Conservation (phyloP, 805 yeast genomes). For the Wickerhamomyces xylosicus region DNA sequence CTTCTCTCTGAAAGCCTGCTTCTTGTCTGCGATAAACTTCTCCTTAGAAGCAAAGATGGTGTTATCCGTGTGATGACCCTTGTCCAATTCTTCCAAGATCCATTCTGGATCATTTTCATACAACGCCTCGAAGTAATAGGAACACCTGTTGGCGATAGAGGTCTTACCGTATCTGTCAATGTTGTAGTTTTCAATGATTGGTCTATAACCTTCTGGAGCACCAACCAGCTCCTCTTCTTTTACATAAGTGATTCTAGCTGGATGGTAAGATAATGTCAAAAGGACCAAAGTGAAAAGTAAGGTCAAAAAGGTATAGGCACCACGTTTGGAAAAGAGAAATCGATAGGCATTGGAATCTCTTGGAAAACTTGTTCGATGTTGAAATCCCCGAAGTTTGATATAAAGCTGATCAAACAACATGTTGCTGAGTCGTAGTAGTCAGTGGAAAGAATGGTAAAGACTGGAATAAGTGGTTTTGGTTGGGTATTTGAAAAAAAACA, state of each 20-base stretch:
- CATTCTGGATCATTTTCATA: slow-evolving; percentile 15
- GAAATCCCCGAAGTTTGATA: background rate
- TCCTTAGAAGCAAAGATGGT: slow-evolving; percentile 18
- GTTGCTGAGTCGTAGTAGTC: background rate
- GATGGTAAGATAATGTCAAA: background rate
- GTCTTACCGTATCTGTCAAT: background rate
- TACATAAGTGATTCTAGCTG: background rate
- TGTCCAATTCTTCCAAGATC: slow-evolving; percentile 14
- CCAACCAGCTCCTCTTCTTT: background rate
- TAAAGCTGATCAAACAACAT: background rate
- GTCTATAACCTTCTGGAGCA: background rate
- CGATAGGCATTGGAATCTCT: background rate
- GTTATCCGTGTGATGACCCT: slow-evolving; percentile 12
- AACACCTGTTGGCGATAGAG: slow-evolving; percentile 8
- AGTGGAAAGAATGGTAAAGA: background rate
- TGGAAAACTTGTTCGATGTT: background rate
- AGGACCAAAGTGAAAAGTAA: background rate
- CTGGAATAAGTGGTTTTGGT: no score
- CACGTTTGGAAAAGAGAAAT: background rate
- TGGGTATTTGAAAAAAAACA: no score
- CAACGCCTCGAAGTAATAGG: slow-evolving; percentile 11
- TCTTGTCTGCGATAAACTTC: slow-evolving; percentile 9
- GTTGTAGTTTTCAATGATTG: background rate
- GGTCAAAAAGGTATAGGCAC: background rate
- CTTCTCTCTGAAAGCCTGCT: slow-evolving; percentile 9